Evolutionary conservation across 495 filamentous ascomycete genomes (phyloP).

Genomic region (Talaromyces liani): DNA sequence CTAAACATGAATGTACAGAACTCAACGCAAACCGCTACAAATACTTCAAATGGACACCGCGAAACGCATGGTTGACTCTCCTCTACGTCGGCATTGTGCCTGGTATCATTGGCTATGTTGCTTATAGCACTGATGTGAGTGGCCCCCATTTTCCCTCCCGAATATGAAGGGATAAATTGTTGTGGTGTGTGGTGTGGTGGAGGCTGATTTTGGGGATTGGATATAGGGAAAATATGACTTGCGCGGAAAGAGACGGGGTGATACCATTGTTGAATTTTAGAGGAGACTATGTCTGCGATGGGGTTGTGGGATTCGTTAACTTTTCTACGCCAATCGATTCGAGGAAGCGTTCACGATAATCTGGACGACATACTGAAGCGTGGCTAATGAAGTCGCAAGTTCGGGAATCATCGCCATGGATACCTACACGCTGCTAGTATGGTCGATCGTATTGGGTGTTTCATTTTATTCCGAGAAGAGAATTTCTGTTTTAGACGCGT

Average conservation of each 20-base stretch:
- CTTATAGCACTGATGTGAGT: conserved; percentile 77
- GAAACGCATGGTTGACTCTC: conserved; percentile 72
- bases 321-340: background rate
- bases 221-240: conserved; percentile 77
- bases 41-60: conserved; percentile 87
- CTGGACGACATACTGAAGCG: no score
- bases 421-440: background rate
- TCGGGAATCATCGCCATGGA: background rate
- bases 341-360: background rate
- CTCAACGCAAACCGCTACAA: conserved; percentile 82
- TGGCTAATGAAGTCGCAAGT: no score
- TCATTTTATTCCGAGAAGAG: background rate
- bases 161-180: background rate
- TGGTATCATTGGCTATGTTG: conserved; percentile 56
- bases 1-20: conserved; percentile 55
- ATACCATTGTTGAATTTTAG: conserved; percentile 70
- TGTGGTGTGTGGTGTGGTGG: background rate
- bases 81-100: conserved; percentile 68
- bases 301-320: conserved; percentile 6
- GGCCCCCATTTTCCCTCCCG: background rate
- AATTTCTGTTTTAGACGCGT: background rate
- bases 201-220: background rate
- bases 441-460: background rate
- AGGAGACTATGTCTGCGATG: conserved; percentile 1
- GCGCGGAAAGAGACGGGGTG: conserved; percentile 79